Conservation (phyloP, 768 basidiomycete genomes). For the Tulasnella sp. region DNA sequence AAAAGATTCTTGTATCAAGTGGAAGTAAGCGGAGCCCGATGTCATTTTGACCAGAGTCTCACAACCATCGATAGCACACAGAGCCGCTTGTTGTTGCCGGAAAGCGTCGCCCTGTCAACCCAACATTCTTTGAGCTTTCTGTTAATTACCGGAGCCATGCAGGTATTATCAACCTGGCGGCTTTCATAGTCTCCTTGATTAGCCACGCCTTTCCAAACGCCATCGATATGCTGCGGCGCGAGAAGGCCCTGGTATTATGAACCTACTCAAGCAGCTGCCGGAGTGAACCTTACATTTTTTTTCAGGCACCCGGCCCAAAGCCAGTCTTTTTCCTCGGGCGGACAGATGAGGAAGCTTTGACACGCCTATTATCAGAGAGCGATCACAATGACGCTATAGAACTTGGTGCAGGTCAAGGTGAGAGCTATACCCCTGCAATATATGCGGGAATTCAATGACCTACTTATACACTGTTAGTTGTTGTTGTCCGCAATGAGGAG, state of each 20-base stretch:
- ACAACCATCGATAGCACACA: neutral
- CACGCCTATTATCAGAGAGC: neutral
- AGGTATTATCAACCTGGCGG: conserved; percentile 64
- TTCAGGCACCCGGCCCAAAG: conserved; percentile 3
- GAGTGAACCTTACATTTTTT: no score
- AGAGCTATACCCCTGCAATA: no score
- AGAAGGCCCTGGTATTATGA: conserved; percentile 34
- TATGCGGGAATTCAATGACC: no score
- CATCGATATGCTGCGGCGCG: conserved; percentile 47
- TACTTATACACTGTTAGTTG: conserved; percentile 42
- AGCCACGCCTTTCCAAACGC: conserved; percentile 49
- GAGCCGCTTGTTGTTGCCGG: conserved; percentile 5
- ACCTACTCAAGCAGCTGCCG: no score
- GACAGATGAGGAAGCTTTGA: neutral
- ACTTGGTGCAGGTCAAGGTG: conserved; percentile 36
- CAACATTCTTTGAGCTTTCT: conserved; percentile 40
- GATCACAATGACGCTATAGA: neutral
- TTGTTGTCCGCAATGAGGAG: conserved; percentile 52
- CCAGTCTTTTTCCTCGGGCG: conserved; percentile 4
- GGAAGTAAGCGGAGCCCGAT: conserved; percentile 35
- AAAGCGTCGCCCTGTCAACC: conserved; percentile 4
- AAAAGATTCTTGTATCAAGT: conserved; percentile 53
- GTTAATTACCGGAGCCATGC: conserved; percentile 62
- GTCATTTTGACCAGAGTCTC: neutral
- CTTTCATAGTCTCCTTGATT: conserved; percentile 52